Percentiles rank a stretch among this genome's conserved stretches.
These are phyloP conservation scores for Citrus medica DNA, from an alignment of 345 rosid genomes.

Conservation along the genomic window DNA sequence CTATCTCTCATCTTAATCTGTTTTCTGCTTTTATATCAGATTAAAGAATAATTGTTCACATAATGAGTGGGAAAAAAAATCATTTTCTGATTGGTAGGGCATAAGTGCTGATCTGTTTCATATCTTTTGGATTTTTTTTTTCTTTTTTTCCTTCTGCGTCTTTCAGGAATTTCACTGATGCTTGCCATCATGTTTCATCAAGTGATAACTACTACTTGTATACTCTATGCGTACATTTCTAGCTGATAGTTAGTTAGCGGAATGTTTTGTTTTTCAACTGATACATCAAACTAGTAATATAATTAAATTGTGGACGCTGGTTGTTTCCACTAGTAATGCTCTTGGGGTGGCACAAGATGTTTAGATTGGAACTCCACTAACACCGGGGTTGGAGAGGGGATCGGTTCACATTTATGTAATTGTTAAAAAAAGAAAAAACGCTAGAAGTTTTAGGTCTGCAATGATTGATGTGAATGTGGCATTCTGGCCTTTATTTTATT, in stretches of 20 bases:
- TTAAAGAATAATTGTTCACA: neutral
- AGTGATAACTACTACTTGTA: neutral
- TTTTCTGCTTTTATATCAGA: neutral
- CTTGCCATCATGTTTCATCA: neutral
- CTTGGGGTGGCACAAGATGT: neutral
- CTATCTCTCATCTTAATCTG: neutral
- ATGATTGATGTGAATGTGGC: neutral
- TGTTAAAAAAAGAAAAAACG: too few relatives aligned
- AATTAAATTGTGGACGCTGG: constrained; percentile 25
- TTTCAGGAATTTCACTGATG: neutral
- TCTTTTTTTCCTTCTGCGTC: neutral
- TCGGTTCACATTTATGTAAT: neutral
- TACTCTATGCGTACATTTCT: neutral
- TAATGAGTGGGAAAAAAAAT: neutral
- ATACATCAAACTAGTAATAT: constrained; percentile 39
- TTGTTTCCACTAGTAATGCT: neutral
- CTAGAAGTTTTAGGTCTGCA: neutral
- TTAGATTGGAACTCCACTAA: neutral
- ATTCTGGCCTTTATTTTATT: neutral
- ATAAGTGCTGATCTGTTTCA: neutral
- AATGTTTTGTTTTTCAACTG: neutral
- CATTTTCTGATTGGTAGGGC: too few relatives aligned
- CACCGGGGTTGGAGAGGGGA: neutral
- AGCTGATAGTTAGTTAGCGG: too few relatives aligned
- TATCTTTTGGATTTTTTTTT: neutral